Percentiles rank a stretch among this genome's conserved stretches.
Conservation (phyloP, 495 filamentous ascomycete genomes). For the Tuber brumale region DNA sequence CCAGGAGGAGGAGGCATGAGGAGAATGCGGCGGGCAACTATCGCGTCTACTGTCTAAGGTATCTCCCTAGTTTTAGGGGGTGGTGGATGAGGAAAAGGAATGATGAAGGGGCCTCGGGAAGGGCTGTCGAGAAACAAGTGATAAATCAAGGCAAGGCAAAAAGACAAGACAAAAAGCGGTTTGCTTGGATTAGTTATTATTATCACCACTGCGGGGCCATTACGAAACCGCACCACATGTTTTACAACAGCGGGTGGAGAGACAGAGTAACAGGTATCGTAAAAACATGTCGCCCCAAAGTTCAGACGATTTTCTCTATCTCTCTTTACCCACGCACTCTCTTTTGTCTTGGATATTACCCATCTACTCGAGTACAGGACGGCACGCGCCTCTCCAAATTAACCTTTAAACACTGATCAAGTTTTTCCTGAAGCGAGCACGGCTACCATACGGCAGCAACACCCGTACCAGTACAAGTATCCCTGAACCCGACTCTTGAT, state of each 20-base stretch:
- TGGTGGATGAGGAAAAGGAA: neutral
- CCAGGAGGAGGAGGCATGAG: constrained; percentile 9
- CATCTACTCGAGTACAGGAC: neutral
- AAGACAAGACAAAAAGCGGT: constrained; percentile 3
- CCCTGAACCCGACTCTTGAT: constrained; percentile 16
- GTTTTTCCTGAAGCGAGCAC: constrained; percentile 6
- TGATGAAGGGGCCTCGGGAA: neutral
- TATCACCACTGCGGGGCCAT: neutral
- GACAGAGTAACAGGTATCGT: neutral
- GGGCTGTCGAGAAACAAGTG: neutral
- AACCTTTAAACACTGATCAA: constrained; percentile 4
- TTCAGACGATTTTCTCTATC: constrained; percentile 1
- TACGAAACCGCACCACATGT: neutral
- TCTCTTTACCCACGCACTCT: neutral
- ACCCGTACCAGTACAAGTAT: constrained; percentile 13
- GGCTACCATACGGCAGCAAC: constrained; percentile 18
- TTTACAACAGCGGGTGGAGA: neutral
- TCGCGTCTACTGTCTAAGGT: neutral
- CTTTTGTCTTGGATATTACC: neutral
- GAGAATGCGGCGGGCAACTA: constrained; percentile 16
- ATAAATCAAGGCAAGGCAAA: constrained; percentile 1
- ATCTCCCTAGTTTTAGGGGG: neutral
- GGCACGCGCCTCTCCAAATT: constrained; percentile 1
- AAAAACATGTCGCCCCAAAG: neutral
- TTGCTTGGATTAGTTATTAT: constrained; percentile 5